Evolutionary conservation across 2,329 filamentous ascomycete genomes (phyloP), one percentile per base, ranked within the genome.

Genomic region (Cladorrhinum sp.): DNA sequence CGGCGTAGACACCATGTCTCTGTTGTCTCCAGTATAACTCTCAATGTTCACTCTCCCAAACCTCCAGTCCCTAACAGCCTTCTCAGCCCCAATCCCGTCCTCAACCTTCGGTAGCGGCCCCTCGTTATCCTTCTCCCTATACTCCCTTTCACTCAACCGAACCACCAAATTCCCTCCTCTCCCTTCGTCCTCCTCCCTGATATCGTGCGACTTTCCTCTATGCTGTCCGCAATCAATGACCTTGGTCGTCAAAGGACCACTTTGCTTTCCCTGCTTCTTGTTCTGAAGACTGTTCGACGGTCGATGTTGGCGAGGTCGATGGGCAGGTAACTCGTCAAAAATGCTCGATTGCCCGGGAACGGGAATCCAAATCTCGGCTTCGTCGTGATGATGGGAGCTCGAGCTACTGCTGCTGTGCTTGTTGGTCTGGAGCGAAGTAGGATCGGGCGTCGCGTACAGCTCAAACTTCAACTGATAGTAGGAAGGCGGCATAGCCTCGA

Each of bases 11-110:
- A 52, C 66, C 20, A 16, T 45, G 72, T 77, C 77, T n/a, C n/a
- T n/a, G n/a, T 56, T 66, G 16, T 23, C 29, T 18, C 8, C 38
- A 7, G 1, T 18, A 27, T n/a, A 22, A 69, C 90, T 91, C 73
- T 93, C 87, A 48, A 97, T 85, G 57, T 82, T 84, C 56, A 98
- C 82, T n/a, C 79, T 80, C 50, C 89, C 90, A 72, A 96, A 92
- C 57, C 95, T 83, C 88, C 91, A 93, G 74, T 98, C 93, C 58
- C 75, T 77, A 2, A 76, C 75, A 1, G 85, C 84, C 49, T 75
- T 79, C 61, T 76, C 72, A 1, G 79, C 79, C 16, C 76, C 75
- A 58, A 84, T 76, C 2, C 78, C 79, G 16, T 77, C 73, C 36
- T 68, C 72, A 2, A 78, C 73, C 12, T 74, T 70, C 48, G 79